Conservation (phyloP, 805 yeast genomes). For the Ogataea parapolymorpha region DNA sequence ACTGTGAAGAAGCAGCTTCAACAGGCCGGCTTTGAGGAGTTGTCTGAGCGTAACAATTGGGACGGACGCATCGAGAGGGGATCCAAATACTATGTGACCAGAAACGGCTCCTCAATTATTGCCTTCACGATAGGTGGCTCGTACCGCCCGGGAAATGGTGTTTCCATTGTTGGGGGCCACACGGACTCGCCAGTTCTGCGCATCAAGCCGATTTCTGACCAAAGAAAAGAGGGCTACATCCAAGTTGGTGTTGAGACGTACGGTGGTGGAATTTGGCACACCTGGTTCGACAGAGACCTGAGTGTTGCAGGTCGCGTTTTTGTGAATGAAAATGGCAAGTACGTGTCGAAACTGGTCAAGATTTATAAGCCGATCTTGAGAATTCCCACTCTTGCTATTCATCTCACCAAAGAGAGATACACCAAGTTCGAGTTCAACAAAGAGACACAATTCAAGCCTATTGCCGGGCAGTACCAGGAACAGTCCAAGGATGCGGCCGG, state of each 20-base stretch:
- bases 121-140: conserved; percentile 80
- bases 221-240: conserved; percentile 65
- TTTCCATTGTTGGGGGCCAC: conserved; percentile 92
- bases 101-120: conserved; percentile 85
- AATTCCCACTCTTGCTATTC: conserved; percentile 94
- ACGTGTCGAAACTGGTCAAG: conserved; percentile 67
- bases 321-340: conserved; percentile 50
- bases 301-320: conserved; percentile 90
- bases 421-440: conserved; percentile 82
- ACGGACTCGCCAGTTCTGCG: conserved; percentile 91
- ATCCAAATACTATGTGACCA: conserved; percentile 77
- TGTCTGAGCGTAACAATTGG: conserved; percentile 75
- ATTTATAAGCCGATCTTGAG: conserved; percentile 80
- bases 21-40: conserved; percentile 66
- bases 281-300: conserved; percentile 96
- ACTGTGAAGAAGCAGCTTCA: conserved; percentile 53
- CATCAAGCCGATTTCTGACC: conserved; percentile 82
- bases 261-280: conserved; percentile 95
- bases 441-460: conserved; percentile 82
- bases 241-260: conserved; percentile 93
- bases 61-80: conserved; percentile 47
- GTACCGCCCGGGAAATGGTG: conserved; percentile 74
- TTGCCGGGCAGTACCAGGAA: conserved; percentile 52
- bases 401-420: conserved; percentile 74
- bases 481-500: conserved; percentile 16